phyloP scores from a whole-genome alignment of 164 flowering plant species.

The Santalum album region DNA sequence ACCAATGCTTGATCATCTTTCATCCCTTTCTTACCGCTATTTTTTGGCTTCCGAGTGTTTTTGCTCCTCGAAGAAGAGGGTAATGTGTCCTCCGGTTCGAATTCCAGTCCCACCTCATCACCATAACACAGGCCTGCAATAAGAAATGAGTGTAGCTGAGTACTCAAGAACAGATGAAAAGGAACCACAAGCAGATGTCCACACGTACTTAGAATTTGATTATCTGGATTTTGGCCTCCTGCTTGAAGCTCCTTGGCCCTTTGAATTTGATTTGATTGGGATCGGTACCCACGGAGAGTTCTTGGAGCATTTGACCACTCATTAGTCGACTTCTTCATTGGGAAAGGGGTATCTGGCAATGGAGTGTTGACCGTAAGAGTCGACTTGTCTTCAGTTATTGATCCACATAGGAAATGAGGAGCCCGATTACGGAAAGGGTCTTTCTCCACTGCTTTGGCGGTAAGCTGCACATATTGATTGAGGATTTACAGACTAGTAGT shows the following conservation, averaged over 20 bases:
- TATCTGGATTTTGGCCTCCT: slow-evolving; percentile 13
- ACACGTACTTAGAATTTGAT: slow-evolving; percentile 26
- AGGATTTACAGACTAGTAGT: too few relatives aligned
- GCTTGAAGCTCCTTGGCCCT: slow-evolving; percentile 15
- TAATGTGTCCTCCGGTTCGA: slow-evolving; percentile 16
- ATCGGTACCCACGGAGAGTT: slow-evolving; percentile 26
- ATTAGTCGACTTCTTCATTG: slow-evolving; percentile 29
- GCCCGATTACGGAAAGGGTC: slow-evolving; percentile 46
- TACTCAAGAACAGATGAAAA: not conserved
- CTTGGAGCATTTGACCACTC: slow-evolving; percentile 29
- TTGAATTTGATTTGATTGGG: slow-evolving; percentile 26
- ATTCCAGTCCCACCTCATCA: slow-evolving; percentile 22
- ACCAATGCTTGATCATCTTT: slow-evolving; percentile 15
- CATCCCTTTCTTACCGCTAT: slow-evolving; percentile 8
- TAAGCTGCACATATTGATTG: slow-evolving; percentile 38
- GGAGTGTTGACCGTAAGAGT: slow-evolving; percentile 43
- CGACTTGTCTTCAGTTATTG: slow-evolving; percentile 44
- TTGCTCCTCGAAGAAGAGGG: slow-evolving; percentile 9
- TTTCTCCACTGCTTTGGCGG: slow-evolving; percentile 62
- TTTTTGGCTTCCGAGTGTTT: slow-evolving; percentile 11
- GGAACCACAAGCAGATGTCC: not conserved
- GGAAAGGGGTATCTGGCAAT: slow-evolving; percentile 26
- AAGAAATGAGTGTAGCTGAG: not conserved
- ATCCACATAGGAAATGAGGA: slow-evolving; percentile 68
- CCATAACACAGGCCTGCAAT: slow-evolving; percentile 42